Base-by-base conservation (phyloP, 805 yeast species). In the Myxozyma lipomycoides region DNA sequence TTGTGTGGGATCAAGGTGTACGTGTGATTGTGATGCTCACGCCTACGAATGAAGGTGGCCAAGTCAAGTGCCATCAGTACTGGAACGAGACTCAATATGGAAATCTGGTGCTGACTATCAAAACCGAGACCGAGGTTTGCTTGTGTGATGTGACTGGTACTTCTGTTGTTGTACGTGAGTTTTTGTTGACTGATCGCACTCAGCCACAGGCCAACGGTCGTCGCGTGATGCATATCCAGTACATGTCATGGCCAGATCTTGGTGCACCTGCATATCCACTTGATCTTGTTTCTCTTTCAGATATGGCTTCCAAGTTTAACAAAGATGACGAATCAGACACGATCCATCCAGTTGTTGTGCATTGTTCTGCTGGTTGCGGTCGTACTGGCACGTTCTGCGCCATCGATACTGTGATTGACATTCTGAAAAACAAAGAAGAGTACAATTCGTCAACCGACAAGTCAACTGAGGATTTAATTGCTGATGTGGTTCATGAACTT, bases 331-430 rank as follows among this genome's bases (percentile, higher is more conserved):
- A 40, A 26, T 40, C 18, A 21, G 26, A 23, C 1, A 6, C 25
- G 28, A 32, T 22, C 15, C 65, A 68, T 4, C 84, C 86, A 24
- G 77, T 81, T 2, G 63, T 88, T 40, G 87, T 85, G 37, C 98
- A 91, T 70, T 91, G 98, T 67, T 84, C 95, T 12, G 98, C 98
- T 1, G 98, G 98, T 0, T 91, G 96, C 67, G 98, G 98, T 7
- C 76, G 98, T 51, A 91, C 98, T 0, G 98, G 98, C 1, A 86
- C 96, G 1, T 83, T 86, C 64, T 84, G 72, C 60, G 51, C 75
- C 37, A 59, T 70, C 58, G 66, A 73, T 61, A 56, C 67, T 40
- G 60, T 68, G 10, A 67, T 75, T 10, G 77, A 76, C 56, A 67
- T 72, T 28, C 69, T 77, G 70, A 61, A 43, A n/a, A 45, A 42